Conservation (phyloP, 306 rosid species). For the Gastrolobium bilobum region DNA sequence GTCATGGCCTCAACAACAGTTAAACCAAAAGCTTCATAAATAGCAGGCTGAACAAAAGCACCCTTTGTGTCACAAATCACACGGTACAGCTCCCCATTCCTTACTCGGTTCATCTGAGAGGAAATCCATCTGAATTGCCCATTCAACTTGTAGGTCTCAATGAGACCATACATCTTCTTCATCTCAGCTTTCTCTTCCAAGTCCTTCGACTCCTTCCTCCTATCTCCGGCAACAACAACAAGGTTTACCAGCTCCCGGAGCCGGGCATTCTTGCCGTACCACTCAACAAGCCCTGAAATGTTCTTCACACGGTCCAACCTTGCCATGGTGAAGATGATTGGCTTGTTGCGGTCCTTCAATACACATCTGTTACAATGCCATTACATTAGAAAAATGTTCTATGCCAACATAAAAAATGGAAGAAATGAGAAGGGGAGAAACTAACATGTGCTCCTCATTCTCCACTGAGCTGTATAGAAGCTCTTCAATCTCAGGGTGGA, state of each 20-base stretch:
- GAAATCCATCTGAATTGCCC: constrained; percentile 99
- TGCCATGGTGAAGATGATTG: constrained; percentile 98
- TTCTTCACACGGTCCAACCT: constrained; percentile 97
- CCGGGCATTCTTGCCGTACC: constrained; percentile 84
- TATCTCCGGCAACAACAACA: constrained; percentile 91
- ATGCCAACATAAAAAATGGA: background rate
- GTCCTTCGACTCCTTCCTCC: constrained; percentile 96
- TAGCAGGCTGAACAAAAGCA: constrained; percentile 97
- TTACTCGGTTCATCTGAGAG: constrained; percentile 87
- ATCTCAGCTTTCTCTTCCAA: constrained; percentile 91
- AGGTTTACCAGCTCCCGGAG: constrained; percentile 92
- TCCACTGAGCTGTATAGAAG: constrained; percentile 86
- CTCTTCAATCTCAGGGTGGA: constrained; percentile 92
- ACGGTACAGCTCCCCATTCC: constrained; percentile 96
- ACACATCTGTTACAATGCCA: constrained; percentile 67
- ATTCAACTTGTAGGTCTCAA: constrained; percentile 85
- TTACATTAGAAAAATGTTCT: background rate
- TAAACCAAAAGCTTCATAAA: constrained; percentile 95
- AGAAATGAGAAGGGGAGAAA: background rate
- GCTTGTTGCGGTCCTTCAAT: constrained; percentile 91
- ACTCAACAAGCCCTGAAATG: constrained; percentile 94
- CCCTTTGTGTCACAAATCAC: constrained; percentile 85
- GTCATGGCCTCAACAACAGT: constrained; percentile 99
- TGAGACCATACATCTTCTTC: constrained; percentile 84
- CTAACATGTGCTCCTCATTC: constrained; percentile 91